These are phyloP conservation scores for Candida mesenterica DNA, from an alignment of 1,139 yeast genomes.

Conservation along the genomic window DNA sequence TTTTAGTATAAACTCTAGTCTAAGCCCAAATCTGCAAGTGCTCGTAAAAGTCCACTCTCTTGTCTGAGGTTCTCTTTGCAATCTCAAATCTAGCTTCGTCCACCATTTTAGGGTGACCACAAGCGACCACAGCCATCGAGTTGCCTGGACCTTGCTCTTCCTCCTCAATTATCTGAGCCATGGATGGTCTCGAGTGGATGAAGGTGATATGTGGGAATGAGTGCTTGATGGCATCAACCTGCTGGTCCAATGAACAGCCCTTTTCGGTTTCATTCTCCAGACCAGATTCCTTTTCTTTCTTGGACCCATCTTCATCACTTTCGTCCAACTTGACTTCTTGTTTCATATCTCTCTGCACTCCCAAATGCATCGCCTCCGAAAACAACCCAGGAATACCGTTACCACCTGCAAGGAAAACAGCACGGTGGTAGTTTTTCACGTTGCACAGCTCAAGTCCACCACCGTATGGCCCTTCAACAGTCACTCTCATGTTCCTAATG, in stretches of 20 bases:
- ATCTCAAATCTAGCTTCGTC: slow-evolving; percentile 44
- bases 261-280: too few species aligned
- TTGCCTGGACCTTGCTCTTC: slow-evolving; percentile 27
- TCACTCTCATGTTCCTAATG: slow-evolving; percentile 29
- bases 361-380: slow-evolving; percentile 34
- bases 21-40: slow-evolving; percentile 40
- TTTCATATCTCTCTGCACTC: slow-evolving; percentile 14
- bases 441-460: slow-evolving; percentile 25
- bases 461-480: slow-evolving; percentile 50
- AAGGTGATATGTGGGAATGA: slow-evolving; percentile 24
- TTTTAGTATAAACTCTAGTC: too few species aligned
- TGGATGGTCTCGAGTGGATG: slow-evolving; percentile 33
- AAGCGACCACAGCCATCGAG: slow-evolving; percentile 44
- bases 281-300: not conserved
- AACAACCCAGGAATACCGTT: slow-evolving; percentile 50
- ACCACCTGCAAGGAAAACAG: slow-evolving; percentile 46
- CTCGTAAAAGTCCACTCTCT: slow-evolving; percentile 49
- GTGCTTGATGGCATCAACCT: not conserved
- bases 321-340: slow-evolving; percentile 31
- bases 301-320: not conserved
- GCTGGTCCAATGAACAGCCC: slow-evolving; percentile 12
- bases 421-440: slow-evolving; percentile 33
- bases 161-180: slow-evolving; percentile 24
- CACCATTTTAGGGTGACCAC: slow-evolving; percentile 56
- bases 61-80: slow-evolving; percentile 25